These are phyloP conservation scores for Moesziomyces parantarcticus DNA, from an alignment of 1,284 basidiomycete species.

Conservation along the genomic window DNA sequence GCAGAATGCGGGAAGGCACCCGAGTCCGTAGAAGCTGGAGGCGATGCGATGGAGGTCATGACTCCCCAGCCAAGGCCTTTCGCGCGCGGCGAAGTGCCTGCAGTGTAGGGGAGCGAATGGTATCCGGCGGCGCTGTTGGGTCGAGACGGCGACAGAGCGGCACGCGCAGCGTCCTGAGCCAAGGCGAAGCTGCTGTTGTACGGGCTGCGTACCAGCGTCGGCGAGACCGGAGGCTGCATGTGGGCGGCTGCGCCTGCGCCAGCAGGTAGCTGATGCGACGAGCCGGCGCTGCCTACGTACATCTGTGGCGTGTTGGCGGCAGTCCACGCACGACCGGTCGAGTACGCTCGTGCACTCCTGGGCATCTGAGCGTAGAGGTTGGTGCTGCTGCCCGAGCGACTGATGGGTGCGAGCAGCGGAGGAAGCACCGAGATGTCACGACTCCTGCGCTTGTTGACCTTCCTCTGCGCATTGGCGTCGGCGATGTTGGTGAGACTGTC, in stretches of 20 bases:
- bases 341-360: conserved; percentile 35
- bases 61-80: conserved; percentile 59
- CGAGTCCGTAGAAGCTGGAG: conserved; percentile 11
- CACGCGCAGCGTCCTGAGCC: conserved; percentile 43
- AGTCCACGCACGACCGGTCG: conserved; percentile 43
- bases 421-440: conserved; percentile 58
- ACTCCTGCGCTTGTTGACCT: conserved; percentile 49
- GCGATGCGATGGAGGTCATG: conserved; percentile 52
- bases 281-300: conserved; percentile 49
- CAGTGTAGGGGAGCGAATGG: conserved; percentile 23
- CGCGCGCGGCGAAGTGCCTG: conserved; percentile 55
- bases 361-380: conserved; percentile 47
- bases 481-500: conserved; percentile 37
- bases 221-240: conserved; percentile 36
- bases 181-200: conserved; percentile 40
- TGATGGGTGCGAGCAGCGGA: conserved; percentile 53
- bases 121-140: conserved; percentile 44
- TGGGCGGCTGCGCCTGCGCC: not conserved
- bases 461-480: conserved; percentile 41
- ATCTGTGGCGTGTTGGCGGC: conserved; percentile 41
- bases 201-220: conserved; percentile 41
- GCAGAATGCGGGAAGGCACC: conserved; percentile 5
- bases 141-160: conserved; percentile 33
- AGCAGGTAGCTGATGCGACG: conserved; percentile 18
- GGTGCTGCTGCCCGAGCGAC: conserved; percentile 47